Base-by-base conservation (phyloP, 2,329 filamentous ascomycete species). In the Phialemoniopsis sp. region DNA sequence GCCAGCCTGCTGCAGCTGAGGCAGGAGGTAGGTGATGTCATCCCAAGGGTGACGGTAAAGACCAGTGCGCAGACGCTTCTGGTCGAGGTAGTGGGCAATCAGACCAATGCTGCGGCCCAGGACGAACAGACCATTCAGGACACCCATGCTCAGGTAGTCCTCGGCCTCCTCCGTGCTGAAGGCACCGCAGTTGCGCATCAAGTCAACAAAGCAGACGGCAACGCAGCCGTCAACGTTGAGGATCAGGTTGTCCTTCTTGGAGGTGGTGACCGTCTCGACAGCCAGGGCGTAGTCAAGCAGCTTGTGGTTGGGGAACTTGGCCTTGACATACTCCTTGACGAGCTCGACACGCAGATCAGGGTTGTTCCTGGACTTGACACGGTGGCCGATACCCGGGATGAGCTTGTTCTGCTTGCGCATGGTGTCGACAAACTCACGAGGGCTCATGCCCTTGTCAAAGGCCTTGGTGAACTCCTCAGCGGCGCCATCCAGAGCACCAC, bases 341-440 rank as follows among this genome's bases (percentile, higher is more conserved):
- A 98, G 86, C 76, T 97, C 91, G 55, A 98, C 93, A 79, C 93
- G 93, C 55, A 98, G 85, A 82, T 98, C 93, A 48, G 93, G 93
- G 84, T 98, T 98, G 81, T 97, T 96, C 59, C 93, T 87, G 52
- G 93, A 98, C 82, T 98, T 98, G 78, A 98, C 88, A 70, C 90
- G 89, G 81, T 98, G 93, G 56, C 93, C 93, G 57, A 98, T 98
- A 78, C 93, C 93, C 49, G 93, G 93, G 56, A 98, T 97, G 56
- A 98, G 89, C 81, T 97, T 98, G 85, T 98, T 98, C 73, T 93
- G 89, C 79, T 97, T 98, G 70, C 93, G 84, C 91, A 97, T 97
- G 55, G 77, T 87, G 75, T 98, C 93, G 51, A 98, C 93, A 58
- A 98, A 98, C 71, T 98, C 93, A 79, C 93, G 90, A 45, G 93